Conservation (phyloP, 148 eudicot genomes). For the Nepenthes gracilis region DNA sequence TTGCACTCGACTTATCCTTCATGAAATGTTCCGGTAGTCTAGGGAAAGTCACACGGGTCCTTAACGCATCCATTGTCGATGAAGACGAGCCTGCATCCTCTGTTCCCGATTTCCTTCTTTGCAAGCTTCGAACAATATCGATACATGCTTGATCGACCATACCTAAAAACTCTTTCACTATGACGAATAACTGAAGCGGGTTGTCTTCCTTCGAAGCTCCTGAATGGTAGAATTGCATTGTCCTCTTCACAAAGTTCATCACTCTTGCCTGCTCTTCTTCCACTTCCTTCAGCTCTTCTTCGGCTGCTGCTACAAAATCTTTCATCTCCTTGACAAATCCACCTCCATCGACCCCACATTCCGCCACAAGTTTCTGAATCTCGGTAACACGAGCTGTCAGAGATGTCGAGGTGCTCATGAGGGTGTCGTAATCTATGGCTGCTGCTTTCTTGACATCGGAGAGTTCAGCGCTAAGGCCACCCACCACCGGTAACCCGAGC, state of each 20-base stretch:
- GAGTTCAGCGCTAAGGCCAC: conserved; percentile 67
- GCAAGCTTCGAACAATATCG: conserved; percentile 52
- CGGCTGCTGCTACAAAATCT: conserved; percentile 47
- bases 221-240: conserved; percentile 72
- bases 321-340: conserved; percentile 49
- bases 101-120: conserved; percentile 27
- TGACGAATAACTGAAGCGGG: conserved; percentile 54
- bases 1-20: conserved; percentile 37
- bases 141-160: conserved; percentile 67
- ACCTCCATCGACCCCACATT: conserved; percentile 22
- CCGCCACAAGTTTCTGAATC: conserved; percentile 25
- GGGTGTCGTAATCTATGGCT: conserved; percentile 37
- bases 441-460: conserved; percentile 69
- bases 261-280: conserved; percentile 48
- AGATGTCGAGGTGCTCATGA: conserved; percentile 21
- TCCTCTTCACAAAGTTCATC: conserved; percentile 54
- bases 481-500: conserved; percentile 77
- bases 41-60: conserved; percentile 56
- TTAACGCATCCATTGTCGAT: conserved; percentile 25
- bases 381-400: conserved; percentile 26
- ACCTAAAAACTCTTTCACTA: conserved; percentile 50
- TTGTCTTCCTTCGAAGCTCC: conserved; percentile 55
- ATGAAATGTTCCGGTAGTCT: conserved; percentile 62
- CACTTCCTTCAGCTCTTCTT: conserved; percentile 33
- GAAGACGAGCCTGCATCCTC: conserved; percentile 10